Evolutionary conservation across 139 green algal species (phyloP).

Genomic region (Chlamydomonas sphaeroides): DNA sequence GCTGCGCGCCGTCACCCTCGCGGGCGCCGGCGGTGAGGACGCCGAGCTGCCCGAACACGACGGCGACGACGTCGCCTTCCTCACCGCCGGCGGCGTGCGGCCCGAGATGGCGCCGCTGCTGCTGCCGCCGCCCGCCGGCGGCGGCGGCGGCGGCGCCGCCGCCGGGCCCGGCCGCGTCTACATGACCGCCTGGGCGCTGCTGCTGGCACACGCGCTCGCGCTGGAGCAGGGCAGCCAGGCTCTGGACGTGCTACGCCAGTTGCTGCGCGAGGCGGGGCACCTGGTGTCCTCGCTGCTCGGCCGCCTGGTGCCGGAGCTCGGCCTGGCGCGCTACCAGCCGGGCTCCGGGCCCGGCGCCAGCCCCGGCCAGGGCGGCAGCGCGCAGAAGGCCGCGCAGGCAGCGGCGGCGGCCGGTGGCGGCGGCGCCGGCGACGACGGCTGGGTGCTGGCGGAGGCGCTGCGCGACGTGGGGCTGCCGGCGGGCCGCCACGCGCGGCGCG

Average conservation of each 20-base stretch:
- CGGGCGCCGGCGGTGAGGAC: background rate
- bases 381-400: background rate
- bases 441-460: constrained; percentile 37
- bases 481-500: background rate
- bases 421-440: background rate
- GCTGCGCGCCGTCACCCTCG: constrained; percentile 24
- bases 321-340: background rate
- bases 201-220: constrained; percentile 55
- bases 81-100: constrained; percentile 43
- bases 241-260: constrained; percentile 1
- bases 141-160: background rate
- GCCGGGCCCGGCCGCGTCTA: background rate
- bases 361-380: background rate
- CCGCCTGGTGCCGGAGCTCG: constrained; percentile 19
- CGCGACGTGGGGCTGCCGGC: constrained; percentile 23
- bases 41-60: constrained; percentile 48
- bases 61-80: constrained; percentile 47
- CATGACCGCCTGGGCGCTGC: constrained; percentile 62
- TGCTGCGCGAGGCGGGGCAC: constrained; percentile 24
- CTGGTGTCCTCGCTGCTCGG: constrained; percentile 30
- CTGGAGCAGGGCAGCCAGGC: constrained; percentile 2
- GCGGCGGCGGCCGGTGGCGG: background rate
- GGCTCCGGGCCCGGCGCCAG: background rate
- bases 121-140: background rate
- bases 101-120: constrained; percentile 51